A percentile compares a stretch with the other conserved stretches of the same genome.
These are phyloP conservation scores for Gremmenia infestans DNA, from an alignment of 2,329 filamentous ascomycete species.

Conservation along the genomic window DNA sequence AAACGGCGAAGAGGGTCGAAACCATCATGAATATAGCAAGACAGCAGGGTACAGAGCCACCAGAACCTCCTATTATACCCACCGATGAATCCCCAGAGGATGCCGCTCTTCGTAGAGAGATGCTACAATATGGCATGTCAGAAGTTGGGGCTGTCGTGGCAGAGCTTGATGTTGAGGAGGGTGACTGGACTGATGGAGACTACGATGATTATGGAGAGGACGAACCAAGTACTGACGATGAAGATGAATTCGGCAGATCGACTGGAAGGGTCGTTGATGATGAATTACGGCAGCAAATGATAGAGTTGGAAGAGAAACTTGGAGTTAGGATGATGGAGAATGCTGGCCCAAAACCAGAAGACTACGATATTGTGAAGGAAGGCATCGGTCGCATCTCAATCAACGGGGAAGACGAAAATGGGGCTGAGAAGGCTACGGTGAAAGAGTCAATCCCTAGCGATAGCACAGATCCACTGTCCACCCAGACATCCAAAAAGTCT, in stretches of 20 bases:
- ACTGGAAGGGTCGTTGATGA: constrained; percentile 65
- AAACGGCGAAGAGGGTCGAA: constrained; percentile 40
- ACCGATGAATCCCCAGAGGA: constrained; percentile 76
- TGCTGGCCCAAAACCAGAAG: constrained; percentile 43
- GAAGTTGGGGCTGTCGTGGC: constrained; percentile 91
- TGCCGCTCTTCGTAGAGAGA: constrained; percentile 72
- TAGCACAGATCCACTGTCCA: not conserved
- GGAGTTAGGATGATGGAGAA: constrained; percentile 52
- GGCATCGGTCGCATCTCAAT: constrained; percentile 55
- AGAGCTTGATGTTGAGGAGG: constrained; percentile 79
- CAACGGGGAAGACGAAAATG: constrained; percentile 26
- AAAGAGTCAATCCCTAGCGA: not conserved
- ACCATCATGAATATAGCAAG: constrained; percentile 53
- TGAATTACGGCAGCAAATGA: constrained; percentile 72
- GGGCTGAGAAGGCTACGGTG: constrained; percentile 8
- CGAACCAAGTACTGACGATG: constrained; percentile 39
- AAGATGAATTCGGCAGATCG: constrained; percentile 71
- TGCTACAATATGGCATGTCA: constrained; percentile 83
- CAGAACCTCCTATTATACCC: constrained; percentile 53
- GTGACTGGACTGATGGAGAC: constrained; percentile 50
- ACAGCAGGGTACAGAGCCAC: constrained; percentile 42
- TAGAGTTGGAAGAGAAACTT: constrained; percentile 74
- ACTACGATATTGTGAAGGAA: constrained; percentile 38
- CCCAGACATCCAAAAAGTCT: constrained; percentile 49
- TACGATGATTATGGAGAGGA: constrained; percentile 48